Percentiles rank a stretch among this genome's conserved stretches.
Conservation (phyloP, 192 early-diverging fungal genomes). For the Coemansia sp. region DNA sequence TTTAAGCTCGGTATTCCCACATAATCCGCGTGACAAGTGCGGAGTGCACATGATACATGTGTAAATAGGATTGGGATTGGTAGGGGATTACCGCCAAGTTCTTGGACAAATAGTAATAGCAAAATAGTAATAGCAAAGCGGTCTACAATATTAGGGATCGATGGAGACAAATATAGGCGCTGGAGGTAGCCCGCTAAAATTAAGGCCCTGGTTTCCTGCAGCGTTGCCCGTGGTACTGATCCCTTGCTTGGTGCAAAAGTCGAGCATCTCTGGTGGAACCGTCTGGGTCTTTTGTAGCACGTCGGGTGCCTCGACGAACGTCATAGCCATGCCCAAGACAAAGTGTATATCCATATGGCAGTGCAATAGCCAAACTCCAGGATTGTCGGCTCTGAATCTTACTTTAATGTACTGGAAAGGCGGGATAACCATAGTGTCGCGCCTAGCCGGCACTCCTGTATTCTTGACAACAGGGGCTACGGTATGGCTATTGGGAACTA, state of each 20-base stretch:
- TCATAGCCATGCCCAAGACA: conserved; percentile 68
- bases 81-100: neutral
- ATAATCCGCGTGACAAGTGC: neutral
- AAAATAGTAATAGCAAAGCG: neutral
- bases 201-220: conserved; percentile 67
- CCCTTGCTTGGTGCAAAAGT: conserved; percentile 64
- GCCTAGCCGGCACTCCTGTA: conserved; percentile 28
- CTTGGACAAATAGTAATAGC: neutral
- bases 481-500: conserved; percentile 21
- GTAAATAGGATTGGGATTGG: neutral
- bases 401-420: conserved; percentile 63
- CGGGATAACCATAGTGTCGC: conserved; percentile 69
- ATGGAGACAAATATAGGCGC: conserved; percentile 25
- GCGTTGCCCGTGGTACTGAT: conserved; percentile 69
- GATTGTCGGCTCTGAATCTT: conserved; percentile 77
- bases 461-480: conserved; percentile 12
- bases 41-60: neutral
- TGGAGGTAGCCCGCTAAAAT: conserved; percentile 62
- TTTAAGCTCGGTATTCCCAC: neutral
- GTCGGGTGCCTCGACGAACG: conserved; percentile 73
- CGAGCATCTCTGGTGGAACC: conserved; percentile 58
- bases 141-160: neutral
- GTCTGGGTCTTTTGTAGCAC: conserved; percentile 55
- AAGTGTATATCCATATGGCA: conserved; percentile 69
- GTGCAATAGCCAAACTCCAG: conserved; percentile 84